Conservation (phyloP, 345 rosid species). For the Bruguiera parviflora region DNA sequence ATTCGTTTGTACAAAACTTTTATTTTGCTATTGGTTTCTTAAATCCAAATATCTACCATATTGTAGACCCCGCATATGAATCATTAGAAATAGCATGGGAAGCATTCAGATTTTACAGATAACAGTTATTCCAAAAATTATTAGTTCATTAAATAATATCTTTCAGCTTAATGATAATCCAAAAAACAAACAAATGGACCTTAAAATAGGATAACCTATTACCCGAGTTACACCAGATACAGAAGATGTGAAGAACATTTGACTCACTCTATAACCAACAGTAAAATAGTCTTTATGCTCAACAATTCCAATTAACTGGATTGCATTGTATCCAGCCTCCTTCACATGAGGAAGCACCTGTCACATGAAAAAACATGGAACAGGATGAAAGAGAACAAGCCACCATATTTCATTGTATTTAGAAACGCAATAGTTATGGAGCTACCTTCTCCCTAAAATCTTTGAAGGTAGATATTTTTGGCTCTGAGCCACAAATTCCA, state of each 20-base stretch:
- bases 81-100: background rate
- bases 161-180: background rate
- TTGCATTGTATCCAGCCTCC: conserved; percentile 85
- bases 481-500: conserved; percentile 91
- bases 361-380: conserved; percentile 3
- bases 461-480: conserved; percentile 66
- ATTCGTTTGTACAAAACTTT: background rate
- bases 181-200: background rate
- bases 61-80: background rate
- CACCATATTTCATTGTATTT: background rate
- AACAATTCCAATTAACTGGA: conserved; percentile 82
- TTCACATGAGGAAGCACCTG: conserved; percentile 95
- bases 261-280: conserved; percentile 86
- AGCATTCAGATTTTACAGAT: background rate
- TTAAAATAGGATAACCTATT: background rate
- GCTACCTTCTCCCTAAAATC: conserved; percentile 77
- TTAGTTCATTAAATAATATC: background rate
- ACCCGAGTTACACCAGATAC: conserved; percentile 2
- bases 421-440: conserved; percentile 14
- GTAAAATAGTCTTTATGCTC: conserved; percentile 97
- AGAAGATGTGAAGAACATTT: conserved; percentile 6
- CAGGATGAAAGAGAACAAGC: conserved; percentile 8
- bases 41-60: background rate
- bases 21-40: background rate
- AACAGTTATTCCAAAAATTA: background rate